Conservation (phyloP, 148 eudicot genomes). For the Spergularia marina region DNA sequence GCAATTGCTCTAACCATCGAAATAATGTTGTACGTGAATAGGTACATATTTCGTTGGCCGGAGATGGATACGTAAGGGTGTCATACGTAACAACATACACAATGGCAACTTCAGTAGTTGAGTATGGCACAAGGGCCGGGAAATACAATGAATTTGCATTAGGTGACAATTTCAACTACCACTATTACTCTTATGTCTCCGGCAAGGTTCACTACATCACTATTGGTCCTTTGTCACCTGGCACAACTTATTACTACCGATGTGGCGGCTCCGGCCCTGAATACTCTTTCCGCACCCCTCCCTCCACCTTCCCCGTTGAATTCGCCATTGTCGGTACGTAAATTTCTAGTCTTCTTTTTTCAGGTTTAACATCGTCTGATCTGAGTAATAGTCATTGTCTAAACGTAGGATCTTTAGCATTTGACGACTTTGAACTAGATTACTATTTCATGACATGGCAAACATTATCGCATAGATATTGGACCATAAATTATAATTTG, state of each 20-base stretch:
- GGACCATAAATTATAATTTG: no score
- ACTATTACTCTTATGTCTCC: slow-evolving; percentile 63
- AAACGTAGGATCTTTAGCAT: no score
- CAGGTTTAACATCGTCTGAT: neutral
- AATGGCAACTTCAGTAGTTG: slow-evolving; percentile 54
- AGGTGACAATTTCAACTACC: slow-evolving; percentile 58
- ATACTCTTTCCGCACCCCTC: slow-evolving; percentile 68
- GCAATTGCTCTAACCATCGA: no score
- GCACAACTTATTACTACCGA: slow-evolving; percentile 64
- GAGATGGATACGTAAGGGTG: slow-evolving; percentile 63
- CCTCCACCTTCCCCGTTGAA: slow-evolving; percentile 58
- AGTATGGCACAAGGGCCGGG: slow-evolving; percentile 56
- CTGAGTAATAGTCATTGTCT: neutral
- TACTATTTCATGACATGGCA: no score
- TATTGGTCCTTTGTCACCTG: slow-evolving; percentile 63
- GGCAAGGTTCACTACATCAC: slow-evolving; percentile 68
- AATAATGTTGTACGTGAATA: slow-evolving; percentile 10
- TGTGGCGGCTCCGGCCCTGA: slow-evolving; percentile 64
- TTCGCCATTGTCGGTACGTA: slow-evolving; percentile 61
- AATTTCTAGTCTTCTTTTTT: neutral
- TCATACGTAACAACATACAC: slow-evolving; percentile 65
- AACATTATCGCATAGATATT: no score
- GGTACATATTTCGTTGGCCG: slow-evolving; percentile 83
- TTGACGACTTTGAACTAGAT: no score
- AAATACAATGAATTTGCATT: slow-evolving; percentile 41